Percentiles rank a stretch among this genome's conserved stretches.
Conservation (phyloP, 257 asterid genomes). For the Solanum medicagineum region DNA sequence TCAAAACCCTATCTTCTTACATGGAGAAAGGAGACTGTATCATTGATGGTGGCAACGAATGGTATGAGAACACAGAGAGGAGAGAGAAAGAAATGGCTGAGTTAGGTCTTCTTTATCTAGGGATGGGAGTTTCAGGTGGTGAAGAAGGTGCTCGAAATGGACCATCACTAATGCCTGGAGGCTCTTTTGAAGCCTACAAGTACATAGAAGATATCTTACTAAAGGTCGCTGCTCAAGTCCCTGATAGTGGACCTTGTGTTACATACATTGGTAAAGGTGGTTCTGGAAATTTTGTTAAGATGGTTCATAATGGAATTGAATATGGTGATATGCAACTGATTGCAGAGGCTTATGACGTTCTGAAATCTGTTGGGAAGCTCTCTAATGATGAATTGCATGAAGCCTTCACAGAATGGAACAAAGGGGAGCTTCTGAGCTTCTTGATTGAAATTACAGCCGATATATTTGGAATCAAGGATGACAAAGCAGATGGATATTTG, state of each 20-base stretch:
- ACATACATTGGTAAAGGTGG: conserved; percentile 90
- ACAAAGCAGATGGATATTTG: conserved; percentile 67
- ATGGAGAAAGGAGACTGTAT: conserved; percentile 97
- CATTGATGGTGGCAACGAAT: conserved; percentile 93
- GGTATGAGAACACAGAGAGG: conserved; percentile 98
- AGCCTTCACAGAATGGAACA: conserved; percentile 87
- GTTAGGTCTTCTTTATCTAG: conserved; percentile 68
- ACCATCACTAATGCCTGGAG: conserved; percentile 98
- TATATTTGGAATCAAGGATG: conserved; percentile 87
- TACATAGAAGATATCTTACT: conserved; percentile 71
- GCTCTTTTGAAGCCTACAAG: conserved; percentile 72
- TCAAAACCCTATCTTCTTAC: conserved; percentile 72
- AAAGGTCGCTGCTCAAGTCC: conserved; percentile 94
- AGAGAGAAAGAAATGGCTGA: conserved; percentile 74
- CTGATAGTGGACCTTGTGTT: conserved; percentile 95
- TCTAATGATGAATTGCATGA: conserved; percentile 64
- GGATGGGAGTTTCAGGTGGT: conserved; percentile 99
- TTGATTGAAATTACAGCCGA: conserved; percentile 93
- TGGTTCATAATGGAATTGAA: conserved; percentile 93
- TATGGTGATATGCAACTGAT: conserved; percentile 98
- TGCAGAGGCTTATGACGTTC: conserved; percentile 86
- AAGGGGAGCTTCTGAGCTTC: conserved; percentile 90
- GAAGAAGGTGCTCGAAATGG: conserved; percentile 97
- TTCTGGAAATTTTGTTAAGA: conserved; percentile 86
- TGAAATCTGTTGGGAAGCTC: conserved; percentile 81